Base-by-base conservation (phyloP, 192 early-diverging fungal genomes). In the Umbelopsis sp. region DNA sequence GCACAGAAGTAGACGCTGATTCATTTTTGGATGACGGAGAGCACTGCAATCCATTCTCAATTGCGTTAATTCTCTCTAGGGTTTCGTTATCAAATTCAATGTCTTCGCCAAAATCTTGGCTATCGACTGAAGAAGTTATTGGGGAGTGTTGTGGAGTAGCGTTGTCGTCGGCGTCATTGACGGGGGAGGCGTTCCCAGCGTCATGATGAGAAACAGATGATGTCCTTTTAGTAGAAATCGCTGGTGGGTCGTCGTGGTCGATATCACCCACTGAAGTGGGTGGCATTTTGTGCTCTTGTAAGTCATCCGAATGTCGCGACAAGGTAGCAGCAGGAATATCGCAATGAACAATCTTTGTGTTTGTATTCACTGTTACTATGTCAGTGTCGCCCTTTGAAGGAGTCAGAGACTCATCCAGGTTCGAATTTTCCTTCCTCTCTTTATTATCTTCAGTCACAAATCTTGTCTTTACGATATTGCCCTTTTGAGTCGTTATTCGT, bases 71-170 rank as follows among this genome's bases (percentile, higher is more conserved):
- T 61, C n/a, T 61, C 25, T 61, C 27, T 11, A 61, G 30, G 11
- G 18, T 61, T 61, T 61, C 27, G 30, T 16, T 27, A 16, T 61
- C 55, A 35, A 61, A 61, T 61, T 61, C 55, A 35, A 61, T 33
- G 27, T 61, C 55, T 16, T 61, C 55, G 5, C 55, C 55, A 37
- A 61, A 61, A 15, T 61, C 55, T 18, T 61, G 55, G 18, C 55
- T 61, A 61, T 61, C 55, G 2, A 13, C 27, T 2, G 55, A 61
- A 0, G 16, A 11, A 27, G 55, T 16, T 35, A 33, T 27, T 61
- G 10, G 13, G 2, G 30, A 3, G 5, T 22, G 2, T 27, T 11
- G 55, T 13, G 27, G 12, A 33, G 13, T 25, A 61, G 27, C 13
- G 25, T 35, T 16, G 12, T 61, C 30, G 4, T 61, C 13, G 2